phyloP scores from a whole-genome alignment of 2,329 filamentous ascomycete genomes.

The Scortechinia acanthostroma region DNA sequence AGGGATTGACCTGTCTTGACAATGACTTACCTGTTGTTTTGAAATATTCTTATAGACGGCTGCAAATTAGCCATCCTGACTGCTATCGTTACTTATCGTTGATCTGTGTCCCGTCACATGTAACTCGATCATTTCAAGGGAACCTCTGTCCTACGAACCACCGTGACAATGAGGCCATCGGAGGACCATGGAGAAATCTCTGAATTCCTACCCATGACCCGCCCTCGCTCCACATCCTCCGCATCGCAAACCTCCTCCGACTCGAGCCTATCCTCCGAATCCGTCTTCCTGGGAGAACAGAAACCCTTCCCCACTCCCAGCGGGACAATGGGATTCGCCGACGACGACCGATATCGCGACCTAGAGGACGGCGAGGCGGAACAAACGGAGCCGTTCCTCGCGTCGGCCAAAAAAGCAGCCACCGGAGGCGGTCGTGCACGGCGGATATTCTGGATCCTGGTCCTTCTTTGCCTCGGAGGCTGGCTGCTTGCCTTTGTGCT shows the following conservation, averaged over 20 bases:
- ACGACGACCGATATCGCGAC: not conserved
- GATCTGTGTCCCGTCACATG: too few relatives aligned
- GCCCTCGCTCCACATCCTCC: constrained; percentile 12
- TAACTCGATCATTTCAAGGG: too few relatives aligned
- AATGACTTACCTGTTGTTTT: too few relatives aligned
- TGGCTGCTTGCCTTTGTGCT: constrained; percentile 65
- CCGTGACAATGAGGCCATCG: too few relatives aligned
- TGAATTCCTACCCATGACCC: constrained; percentile 17
- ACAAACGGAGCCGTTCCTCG: not conserved
- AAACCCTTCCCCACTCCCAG: constrained; percentile 9
- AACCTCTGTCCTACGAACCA: too few relatives aligned
- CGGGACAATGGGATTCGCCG: not conserved
- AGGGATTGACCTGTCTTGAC: too few relatives aligned
- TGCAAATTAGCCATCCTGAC: too few relatives aligned
- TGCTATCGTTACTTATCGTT: too few relatives aligned
- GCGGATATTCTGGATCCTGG: constrained; percentile 52
- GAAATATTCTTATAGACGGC: too few relatives aligned
- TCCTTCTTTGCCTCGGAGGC: constrained; percentile 50
- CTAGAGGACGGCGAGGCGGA: not conserved
- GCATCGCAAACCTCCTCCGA: constrained; percentile 18
- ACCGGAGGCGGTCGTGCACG: constrained; percentile 29
- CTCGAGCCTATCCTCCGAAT: constrained; percentile 19
- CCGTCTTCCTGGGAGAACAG: constrained; percentile 17
- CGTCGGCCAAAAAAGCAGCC: not conserved
- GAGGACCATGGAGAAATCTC: too few relatives aligned